Evolutionary conservation across 192 early-diverging fungal species (phyloP).

Genomic region (Rhizophagus sp.): DNA sequence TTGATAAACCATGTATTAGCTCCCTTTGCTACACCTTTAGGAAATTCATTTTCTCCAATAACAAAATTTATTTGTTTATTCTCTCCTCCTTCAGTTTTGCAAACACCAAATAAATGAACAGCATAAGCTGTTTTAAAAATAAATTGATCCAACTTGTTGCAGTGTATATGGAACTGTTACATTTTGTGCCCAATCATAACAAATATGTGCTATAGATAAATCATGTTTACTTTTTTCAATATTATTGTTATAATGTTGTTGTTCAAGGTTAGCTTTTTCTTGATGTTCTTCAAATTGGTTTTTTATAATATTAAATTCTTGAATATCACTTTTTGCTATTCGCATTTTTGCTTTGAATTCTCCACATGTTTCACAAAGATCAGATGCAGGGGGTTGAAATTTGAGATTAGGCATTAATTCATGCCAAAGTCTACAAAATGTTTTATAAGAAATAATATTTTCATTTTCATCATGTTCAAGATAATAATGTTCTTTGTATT

Average conservation of each 20-base stretch:
- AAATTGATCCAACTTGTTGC: not conserved
- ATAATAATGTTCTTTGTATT: not conserved
- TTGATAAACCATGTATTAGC: not conserved
- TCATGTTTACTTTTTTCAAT: not conserved
- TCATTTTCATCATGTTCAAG: not conserved
- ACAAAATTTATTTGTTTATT: not conserved
- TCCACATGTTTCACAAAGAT: not conserved
- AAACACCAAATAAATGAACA: conserved; percentile 7
- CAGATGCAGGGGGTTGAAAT: not conserved
- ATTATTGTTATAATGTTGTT: conserved; percentile 6
- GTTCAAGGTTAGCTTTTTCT: not conserved
- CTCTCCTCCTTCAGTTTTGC: not conserved
- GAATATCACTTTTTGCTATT: not conserved
- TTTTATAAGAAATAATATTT: not conserved
- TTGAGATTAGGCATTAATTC: not conserved
- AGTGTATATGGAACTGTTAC: not conserved
- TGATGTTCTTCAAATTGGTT: not conserved
- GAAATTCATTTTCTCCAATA: conserved; percentile 5
- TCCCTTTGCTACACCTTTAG: not conserved
- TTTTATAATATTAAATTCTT: not conserved
- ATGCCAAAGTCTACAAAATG: not conserved
- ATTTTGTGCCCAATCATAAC: conserved; percentile 20
- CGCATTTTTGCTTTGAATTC: not conserved
- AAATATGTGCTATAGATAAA: not conserved
- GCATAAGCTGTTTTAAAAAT: not conserved